phyloP scores from a whole-genome alignment of 2,329 filamentous ascomycete genomes.

The Lojkania enalia region DNA sequence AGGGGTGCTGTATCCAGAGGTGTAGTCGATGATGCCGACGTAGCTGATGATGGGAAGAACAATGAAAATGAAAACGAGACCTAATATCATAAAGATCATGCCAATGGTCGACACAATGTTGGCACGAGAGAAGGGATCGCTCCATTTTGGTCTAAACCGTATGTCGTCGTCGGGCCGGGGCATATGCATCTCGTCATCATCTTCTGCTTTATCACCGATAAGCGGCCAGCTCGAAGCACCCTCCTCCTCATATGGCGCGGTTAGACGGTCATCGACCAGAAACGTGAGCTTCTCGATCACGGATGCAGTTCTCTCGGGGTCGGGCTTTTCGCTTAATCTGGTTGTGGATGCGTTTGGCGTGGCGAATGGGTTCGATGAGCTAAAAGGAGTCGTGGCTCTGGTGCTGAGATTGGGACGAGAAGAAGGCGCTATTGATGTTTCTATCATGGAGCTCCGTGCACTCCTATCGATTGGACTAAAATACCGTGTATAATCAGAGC shows the following conservation, averaged over 20 bases:
- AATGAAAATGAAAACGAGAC: slow-evolving; percentile 56
- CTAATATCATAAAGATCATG: slow-evolving; percentile 50
- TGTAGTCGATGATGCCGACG: slow-evolving; percentile 45
- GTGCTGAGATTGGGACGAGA: slow-evolving; percentile 9
- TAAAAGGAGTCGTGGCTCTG: slow-evolving; percentile 19
- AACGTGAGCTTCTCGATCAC: slow-evolving; percentile 41
- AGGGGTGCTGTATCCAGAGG: slow-evolving; percentile 45
- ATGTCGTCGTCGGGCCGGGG: slow-evolving; percentile 55
- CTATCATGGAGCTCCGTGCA: slow-evolving; percentile 24
- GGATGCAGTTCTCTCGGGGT: slow-evolving; percentile 40
- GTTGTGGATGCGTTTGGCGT: slow-evolving; percentile 36
- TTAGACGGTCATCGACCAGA: slow-evolving; percentile 53
- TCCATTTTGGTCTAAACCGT: slow-evolving; percentile 46
- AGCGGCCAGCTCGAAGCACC: slow-evolving; percentile 50
- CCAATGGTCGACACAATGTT: slow-evolving; percentile 50
- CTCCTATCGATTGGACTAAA: slow-evolving; percentile 38
- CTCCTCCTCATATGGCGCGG: slow-evolving; percentile 48
- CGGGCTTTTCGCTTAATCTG: slow-evolving; percentile 24
- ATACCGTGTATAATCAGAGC: slow-evolving; percentile 42
- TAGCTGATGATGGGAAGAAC: slow-evolving; percentile 55
- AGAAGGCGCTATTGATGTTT: slow-evolving; percentile 14
- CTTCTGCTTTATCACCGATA: slow-evolving; percentile 55
- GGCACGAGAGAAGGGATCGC: slow-evolving; percentile 51
- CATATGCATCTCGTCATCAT: slow-evolving; percentile 59
- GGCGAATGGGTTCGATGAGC: slow-evolving; percentile 29